A percentile compares a stretch with the other conserved stretches of the same genome.
These are phyloP conservation scores for Martensiomyces pterosporus DNA, from an alignment of 192 early-diverging fungal species.

Conservation along the genomic window DNA sequence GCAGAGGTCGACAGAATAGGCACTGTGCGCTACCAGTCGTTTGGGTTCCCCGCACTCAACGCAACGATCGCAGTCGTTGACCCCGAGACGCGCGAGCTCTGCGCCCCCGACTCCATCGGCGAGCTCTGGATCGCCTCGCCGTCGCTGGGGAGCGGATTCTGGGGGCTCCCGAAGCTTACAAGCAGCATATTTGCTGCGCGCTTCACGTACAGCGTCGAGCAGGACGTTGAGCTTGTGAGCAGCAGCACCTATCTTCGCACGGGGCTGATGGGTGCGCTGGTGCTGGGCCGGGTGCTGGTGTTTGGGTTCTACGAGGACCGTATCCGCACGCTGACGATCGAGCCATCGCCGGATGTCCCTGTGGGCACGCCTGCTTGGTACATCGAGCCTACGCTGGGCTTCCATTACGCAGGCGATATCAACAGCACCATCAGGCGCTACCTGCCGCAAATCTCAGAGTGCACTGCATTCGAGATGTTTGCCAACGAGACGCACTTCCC, in stretches of 20 bases:
- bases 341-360: neutral
- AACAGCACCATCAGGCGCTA: conserved; percentile 27
- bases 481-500: conserved; percentile 72
- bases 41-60: conserved; percentile 35
- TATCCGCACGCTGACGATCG: conserved; percentile 54
- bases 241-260: conserved; percentile 72
- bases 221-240: conserved; percentile 12
- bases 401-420: conserved; percentile 46
- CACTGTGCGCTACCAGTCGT: conserved; percentile 41
- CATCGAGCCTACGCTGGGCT: conserved; percentile 31
- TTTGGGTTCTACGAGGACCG: conserved; percentile 77
- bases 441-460: conserved; percentile 37
- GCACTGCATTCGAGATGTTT: conserved; percentile 60
- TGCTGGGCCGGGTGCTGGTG: conserved; percentile 67
- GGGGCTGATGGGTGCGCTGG: conserved; percentile 66
- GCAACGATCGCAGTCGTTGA: conserved; percentile 76
- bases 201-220: conserved; percentile 21
- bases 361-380: conserved; percentile 11
- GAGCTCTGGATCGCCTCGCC: conserved; percentile 84
- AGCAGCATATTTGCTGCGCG: conserved; percentile 69
- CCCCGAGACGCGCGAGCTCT: conserved; percentile 72
- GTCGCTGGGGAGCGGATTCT: conserved; percentile 70
- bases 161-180: conserved; percentile 69
- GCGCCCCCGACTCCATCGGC: conserved; percentile 68
- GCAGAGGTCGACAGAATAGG: conserved; percentile 26